A percentile compares a stretch with the other conserved stretches of the same genome.
These are phyloP conservation scores for Coemansia sp. DNA, from an alignment of 192 early-diverging fungal species.

Conservation along the genomic window DNA sequence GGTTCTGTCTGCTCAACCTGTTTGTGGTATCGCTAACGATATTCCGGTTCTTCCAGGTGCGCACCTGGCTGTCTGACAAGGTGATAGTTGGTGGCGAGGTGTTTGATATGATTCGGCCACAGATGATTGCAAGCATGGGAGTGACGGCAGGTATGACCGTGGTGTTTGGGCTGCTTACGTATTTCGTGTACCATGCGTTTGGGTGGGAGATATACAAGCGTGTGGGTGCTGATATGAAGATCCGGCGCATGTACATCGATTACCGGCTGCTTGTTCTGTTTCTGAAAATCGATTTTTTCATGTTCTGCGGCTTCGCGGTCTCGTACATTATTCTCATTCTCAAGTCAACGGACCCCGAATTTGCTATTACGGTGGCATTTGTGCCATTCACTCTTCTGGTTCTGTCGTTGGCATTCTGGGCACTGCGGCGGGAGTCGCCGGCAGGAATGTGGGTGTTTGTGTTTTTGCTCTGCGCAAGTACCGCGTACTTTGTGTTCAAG, in stretches of 20 bases:
- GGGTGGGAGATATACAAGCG: slow-evolving; percentile 61
- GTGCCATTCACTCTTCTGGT: slow-evolving; percentile 49
- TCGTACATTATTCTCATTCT: slow-evolving; percentile 65
- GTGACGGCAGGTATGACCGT: slow-evolving; percentile 36
- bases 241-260: slow-evolving; percentile 56
- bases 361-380: slow-evolving; percentile 49
- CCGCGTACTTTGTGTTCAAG: slow-evolving; percentile 56
- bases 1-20: slow-evolving; percentile 50
- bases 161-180: slow-evolving; percentile 42
- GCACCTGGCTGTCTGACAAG: slow-evolving; percentile 27
- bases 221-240: slow-evolving; percentile 57
- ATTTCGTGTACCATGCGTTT: slow-evolving; percentile 55
- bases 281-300: slow-evolving; percentile 56
- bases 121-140: slow-evolving; percentile 41
- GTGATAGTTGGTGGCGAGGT: slow-evolving; percentile 15
- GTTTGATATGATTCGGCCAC: slow-evolving; percentile 17
- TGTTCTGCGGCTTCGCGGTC: slow-evolving; percentile 54
- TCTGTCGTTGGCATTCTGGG: slow-evolving; percentile 52
- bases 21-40: slow-evolving; percentile 52
- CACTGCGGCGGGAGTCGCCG: slow-evolving; percentile 42
- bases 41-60: slow-evolving; percentile 53
- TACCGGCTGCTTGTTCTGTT: slow-evolving; percentile 55
- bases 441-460: slow-evolving; percentile 46
- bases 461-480: slow-evolving; percentile 41
- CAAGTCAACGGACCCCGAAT: slow-evolving; percentile 52